Percentiles rank a stretch among this genome's conserved stretches.
Conservation (phyloP, 441 rosid genomes). For the Caryocar brasiliense region DNA sequence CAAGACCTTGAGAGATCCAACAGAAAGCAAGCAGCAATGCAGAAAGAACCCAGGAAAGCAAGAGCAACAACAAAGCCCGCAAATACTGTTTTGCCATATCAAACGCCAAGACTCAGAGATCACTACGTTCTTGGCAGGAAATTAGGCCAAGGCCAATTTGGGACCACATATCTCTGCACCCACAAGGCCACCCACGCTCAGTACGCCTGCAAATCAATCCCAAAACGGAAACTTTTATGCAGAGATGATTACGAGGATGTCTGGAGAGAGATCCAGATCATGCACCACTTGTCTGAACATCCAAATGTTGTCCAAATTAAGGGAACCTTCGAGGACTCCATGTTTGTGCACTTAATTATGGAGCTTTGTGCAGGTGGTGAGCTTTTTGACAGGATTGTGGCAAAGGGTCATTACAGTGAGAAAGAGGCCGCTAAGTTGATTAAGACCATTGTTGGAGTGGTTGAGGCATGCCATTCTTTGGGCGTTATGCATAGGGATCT, state of each 20-base stretch:
- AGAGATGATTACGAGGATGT: conserved; percentile 86
- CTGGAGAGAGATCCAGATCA: conserved; percentile 89
- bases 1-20: too few species aligned
- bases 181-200: conserved; percentile 59
- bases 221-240: conserved; percentile 64
- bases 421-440: conserved; percentile 83
- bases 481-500: conserved; percentile 96
- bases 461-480: conserved; percentile 83
- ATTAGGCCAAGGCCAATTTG: conserved; percentile 95
- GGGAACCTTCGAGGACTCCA: conserved; percentile 83
- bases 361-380: conserved; percentile 95
- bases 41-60: background rate
- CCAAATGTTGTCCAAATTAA: conserved; percentile 76
- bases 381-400: conserved; percentile 84
- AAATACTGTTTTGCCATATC: conserved; percentile 51
- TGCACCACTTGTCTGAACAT: conserved; percentile 91
- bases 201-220: conserved; percentile 76
- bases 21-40: too few species aligned
- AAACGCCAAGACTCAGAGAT: conserved; percentile 53
- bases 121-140: conserved; percentile 64
- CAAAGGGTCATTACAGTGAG: conserved; percentile 81
- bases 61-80: conserved; percentile 23
- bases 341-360: conserved; percentile 83
- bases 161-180: conserved; percentile 74
- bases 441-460: conserved; percentile 67